phyloP scores from a whole-genome alignment of 768 basidiomycete genomes.

The Lepiota brunneoincarnata region DNA sequence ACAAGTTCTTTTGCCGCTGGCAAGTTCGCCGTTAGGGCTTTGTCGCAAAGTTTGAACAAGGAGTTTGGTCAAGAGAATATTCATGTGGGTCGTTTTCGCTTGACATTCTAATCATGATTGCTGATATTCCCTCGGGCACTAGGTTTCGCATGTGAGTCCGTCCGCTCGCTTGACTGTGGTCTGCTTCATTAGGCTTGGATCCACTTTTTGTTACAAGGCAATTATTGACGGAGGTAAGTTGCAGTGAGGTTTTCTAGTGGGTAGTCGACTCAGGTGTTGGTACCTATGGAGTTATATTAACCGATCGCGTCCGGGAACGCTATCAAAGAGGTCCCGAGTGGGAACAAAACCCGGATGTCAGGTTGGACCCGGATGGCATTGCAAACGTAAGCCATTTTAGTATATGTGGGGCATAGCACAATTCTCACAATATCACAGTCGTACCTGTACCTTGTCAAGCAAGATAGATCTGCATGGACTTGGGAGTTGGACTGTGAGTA shows the following conservation, averaged over 20 bases:
- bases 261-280: not conserved
- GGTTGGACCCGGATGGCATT: slow-evolving; percentile 65
- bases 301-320: slow-evolving; percentile 23
- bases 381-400: slow-evolving; percentile 48
- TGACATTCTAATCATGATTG: slow-evolving; percentile 19
- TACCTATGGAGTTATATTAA: slow-evolving; percentile 29
- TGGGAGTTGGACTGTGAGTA: slow-evolving; percentile 78
- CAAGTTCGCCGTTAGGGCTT: slow-evolving; percentile 58
- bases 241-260: not conserved
- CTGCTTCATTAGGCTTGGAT: not conserved
- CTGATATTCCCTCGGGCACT: not conserved
- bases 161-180: not conserved
- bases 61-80: slow-evolving; percentile 75
- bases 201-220: slow-evolving; percentile 32
- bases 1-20: slow-evolving; percentile 64
- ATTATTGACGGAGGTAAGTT: slow-evolving; percentile 64
- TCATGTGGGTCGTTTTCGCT: slow-evolving; percentile 59
- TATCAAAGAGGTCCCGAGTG: slow-evolving; percentile 32
- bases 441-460: slow-evolving; percentile 63
- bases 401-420: not conserved
- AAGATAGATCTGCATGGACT: slow-evolving; percentile 71
- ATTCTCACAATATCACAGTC: slow-evolving; percentile 35
- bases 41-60: slow-evolving; percentile 70
- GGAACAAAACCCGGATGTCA: slow-evolving; percentile 42
- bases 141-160: slow-evolving; percentile 11